Evolutionary conservation across 176 grass and related monocot species (phyloP), one percentile per base, ranked within the genome.

Genomic region (Eleusine coracana): DNA sequence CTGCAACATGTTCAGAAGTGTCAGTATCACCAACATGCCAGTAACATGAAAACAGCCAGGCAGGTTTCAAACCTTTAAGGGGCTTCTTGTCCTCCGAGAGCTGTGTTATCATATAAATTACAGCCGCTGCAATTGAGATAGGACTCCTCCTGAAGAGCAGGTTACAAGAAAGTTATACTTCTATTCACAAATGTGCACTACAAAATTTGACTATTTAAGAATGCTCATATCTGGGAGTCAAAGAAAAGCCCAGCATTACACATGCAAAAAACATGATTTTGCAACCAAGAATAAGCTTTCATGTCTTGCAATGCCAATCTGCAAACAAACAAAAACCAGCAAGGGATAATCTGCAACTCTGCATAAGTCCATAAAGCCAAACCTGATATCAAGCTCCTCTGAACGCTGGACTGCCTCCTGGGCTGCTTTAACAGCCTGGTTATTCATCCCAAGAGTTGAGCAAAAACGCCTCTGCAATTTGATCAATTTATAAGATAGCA

Each of bases 91-190:
- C 94, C n/a, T 97, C 94, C 29, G 91, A 97, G 12, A 97, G 84
- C 77, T 97, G 94, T 42, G 94, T 97, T 85, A 97, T 97, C 94
- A 97, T 97, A 75, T 97, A 97, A 68, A 97, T 97, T 50, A 97
- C 94, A 52, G 94, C 94, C 5, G 94, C 94, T 52, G 94, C 94
- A 79, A 97, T 93, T 60, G 94, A 97, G 18, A 97, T 91, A 25
- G 94, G 94, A 3, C 91, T 97, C 87, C 94, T 93, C 94, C 94
- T 97, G 89, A 73, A 88, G 34, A 69, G 29, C 39, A 82, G 17
- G 52, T 52, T 51, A 52, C 41, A 79, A 62, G 34, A 13, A 86
- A 59, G 84, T 83, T 23, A 61, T 78, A 17, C 69, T 75, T 80
- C 13, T 28, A 0, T 50, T 62, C 75, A 74, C n/a, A 5, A 86